phyloP scores from a whole-genome alignment of 768 basidiomycete species.

The Termitomyces sp. region DNA sequence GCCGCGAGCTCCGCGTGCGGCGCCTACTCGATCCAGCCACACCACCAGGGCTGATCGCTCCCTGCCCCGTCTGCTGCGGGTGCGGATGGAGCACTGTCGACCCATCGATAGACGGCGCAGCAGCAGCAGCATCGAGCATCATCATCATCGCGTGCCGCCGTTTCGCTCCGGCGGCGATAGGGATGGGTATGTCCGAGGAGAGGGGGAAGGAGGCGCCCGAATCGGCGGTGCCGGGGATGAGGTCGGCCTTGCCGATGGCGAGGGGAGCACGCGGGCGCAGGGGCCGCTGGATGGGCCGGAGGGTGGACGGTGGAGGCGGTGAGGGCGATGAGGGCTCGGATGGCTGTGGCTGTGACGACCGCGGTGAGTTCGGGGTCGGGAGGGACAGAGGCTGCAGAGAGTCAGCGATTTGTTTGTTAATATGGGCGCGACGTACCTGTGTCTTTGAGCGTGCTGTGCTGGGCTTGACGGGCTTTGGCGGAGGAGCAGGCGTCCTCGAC shows the following conservation, averaged over 20 bases:
- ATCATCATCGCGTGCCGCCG: slow-evolving; percentile 78
- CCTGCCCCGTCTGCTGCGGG: background rate
- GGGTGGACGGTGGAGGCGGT: slow-evolving; percentile 25
- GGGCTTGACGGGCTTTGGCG: slow-evolving; percentile 8
- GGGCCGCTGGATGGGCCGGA: slow-evolving; percentile 20
- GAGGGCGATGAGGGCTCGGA: slow-evolving; percentile 28
- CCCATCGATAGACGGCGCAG: slow-evolving; percentile 22
- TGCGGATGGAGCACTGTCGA: background rate
- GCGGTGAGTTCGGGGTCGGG: slow-evolving; percentile 26
- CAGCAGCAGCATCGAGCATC: slow-evolving; percentile 59
- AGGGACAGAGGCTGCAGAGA: slow-evolving; percentile 17
- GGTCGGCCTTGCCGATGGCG: slow-evolving; percentile 11
- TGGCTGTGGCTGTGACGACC: slow-evolving; percentile 15
- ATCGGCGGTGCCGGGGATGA: background rate
- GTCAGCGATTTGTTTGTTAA: background rate
- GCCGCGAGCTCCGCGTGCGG: slow-evolving; percentile 50
- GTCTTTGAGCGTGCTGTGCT: slow-evolving; percentile 16
- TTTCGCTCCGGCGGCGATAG: slow-evolving; percentile 56
- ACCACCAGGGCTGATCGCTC: background rate
- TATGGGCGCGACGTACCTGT: slow-evolving; percentile 20
- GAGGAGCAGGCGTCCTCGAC: slow-evolving; percentile 14
- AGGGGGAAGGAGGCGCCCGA: slow-evolving; percentile 14
- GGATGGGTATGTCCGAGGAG: slow-evolving; percentile 30
- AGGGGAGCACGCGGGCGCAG: slow-evolving; percentile 12
- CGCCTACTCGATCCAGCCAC: slow-evolving; percentile 28